Percentiles rank a stretch among this genome's conserved stretches.
Evolutionary conservation across 768 basidiomycete genomes (phyloP).

Genomic region (Sporobolomyces pararoseus): DNA sequence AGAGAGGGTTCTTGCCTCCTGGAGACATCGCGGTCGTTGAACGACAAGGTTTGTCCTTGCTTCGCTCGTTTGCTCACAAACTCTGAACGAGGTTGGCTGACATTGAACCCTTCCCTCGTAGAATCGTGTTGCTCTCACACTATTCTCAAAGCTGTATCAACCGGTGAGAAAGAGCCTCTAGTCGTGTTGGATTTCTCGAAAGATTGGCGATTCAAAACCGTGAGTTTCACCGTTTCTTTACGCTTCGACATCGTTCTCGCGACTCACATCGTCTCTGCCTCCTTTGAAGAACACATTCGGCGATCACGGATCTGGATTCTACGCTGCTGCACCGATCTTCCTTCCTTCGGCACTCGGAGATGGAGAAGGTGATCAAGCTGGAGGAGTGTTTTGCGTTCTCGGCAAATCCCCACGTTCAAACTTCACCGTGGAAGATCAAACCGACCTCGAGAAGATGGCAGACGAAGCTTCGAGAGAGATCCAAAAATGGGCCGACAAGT

Average conservation of each 20-base stretch:
- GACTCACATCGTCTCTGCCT: neutral
- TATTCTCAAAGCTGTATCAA: constrained; percentile 29
- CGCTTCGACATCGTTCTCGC: neutral
- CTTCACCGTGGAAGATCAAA: constrained; percentile 24
- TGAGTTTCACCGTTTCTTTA: neutral
- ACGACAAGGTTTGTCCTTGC: constrained; percentile 12
- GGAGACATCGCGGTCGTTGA: neutral
- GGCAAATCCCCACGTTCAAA: constrained; percentile 12
- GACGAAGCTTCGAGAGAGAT: constrained; percentile 33
- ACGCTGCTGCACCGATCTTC: constrained; percentile 37
- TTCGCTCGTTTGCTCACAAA: neutral
- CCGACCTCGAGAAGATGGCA: constrained; percentile 24
- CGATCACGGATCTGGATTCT: constrained; percentile 22
- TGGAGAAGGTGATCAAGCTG: constrained; percentile 6
- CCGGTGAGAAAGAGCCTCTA: constrained; percentile 30
- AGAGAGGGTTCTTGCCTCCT: constrained; percentile 19
- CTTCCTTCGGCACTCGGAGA: constrained; percentile 35
- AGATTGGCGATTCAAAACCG: constrained; percentile 35
- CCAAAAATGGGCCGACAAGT: constrained; percentile 4
- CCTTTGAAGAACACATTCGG: constrained; percentile 29
- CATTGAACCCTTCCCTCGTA: no score
- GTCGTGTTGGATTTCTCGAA: constrained; percentile 33
- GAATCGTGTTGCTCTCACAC: constrained; percentile 33
- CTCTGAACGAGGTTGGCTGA: neutral
- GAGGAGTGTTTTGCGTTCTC: constrained; percentile 37